Base-by-base conservation (phyloP, 73 alveolate genomes). In the Durusdinium trenchii region DNA sequence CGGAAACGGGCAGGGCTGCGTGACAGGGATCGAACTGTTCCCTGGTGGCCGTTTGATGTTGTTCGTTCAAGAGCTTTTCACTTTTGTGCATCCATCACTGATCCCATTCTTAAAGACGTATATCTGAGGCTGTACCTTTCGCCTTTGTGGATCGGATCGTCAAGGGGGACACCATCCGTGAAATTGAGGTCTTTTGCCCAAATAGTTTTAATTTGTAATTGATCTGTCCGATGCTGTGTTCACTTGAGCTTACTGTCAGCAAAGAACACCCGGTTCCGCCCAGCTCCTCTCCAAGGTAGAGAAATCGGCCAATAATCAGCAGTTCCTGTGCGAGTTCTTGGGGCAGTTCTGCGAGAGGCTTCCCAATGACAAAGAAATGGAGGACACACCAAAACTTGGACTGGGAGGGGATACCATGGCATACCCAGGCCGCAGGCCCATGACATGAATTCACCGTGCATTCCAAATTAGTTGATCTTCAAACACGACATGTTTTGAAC, bases 31-130 rank as follows among this genome's bases (percentile, higher is more conserved):
- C 7, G 36, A 10, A 6, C 6, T 35, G 76, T 62, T 62, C 32
- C 76, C 76, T 62, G 76, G 76, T 10, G 36, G 76, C 76, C 76
- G n/a, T n/a, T n/a, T n/a, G n/a, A n/a, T n/a, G n/a, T n/a, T n/a
- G n/a, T n/a, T n/a, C n/a, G n/a, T n/a, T n/a, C n/a, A n/a, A n/a
- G n/a, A n/a, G n/a, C n/a, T n/a, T n/a, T n/a, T n/a, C n/a, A n/a
- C n/a, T n/a, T n/a, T n/a, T n/a, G n/a, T n/a, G n/a, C n/a, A n/a
- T n/a, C n/a, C n/a, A n/a, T n/a, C n/a, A n/a, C n/a, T n/a, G n/a
- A n/a, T n/a, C n/a, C n/a, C n/a, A n/a, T n/a, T n/a, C n/a, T n/a
- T n/a, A n/a, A 62, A 62, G 6, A 62, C 18, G 43, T 62, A 62
- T 6, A 10, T 62, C 76, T 62, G 40, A 62, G 76, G 76, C 32